phyloP scores from a whole-genome alignment of 2,329 filamentous ascomycete genomes.

The Calonectria leucothoes region DNA sequence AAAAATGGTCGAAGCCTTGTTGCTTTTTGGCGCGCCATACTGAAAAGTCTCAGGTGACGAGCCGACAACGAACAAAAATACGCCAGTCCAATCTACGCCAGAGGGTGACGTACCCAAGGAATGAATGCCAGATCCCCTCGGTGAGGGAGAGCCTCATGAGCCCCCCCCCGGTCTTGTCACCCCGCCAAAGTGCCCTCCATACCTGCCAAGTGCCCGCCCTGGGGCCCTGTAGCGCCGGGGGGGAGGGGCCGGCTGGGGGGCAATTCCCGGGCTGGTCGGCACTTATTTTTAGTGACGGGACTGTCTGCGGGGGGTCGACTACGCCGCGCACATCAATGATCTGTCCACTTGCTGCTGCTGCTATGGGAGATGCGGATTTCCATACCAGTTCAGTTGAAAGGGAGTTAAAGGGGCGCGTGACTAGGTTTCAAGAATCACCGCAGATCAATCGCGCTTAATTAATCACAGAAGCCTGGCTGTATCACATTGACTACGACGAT shows the following conservation, averaged over 20 bases:
- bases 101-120: slow-evolving; percentile 3
- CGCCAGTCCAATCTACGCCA: not conserved
- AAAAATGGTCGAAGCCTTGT: slow-evolving; percentile 2
- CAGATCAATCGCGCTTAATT: not conserved
- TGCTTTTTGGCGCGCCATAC: not conserved
- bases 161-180: not conserved
- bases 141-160: not conserved
- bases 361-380: not conserved
- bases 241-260: not conserved
- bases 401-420: no score
- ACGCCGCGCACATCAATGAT: not conserved
- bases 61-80: not conserved
- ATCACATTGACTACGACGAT: not conserved
- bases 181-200: slow-evolving; percentile 4
- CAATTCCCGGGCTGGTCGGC: not conserved
- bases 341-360: not conserved
- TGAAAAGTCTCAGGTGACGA: slow-evolving; percentile 10
- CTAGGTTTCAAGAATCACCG: not conserved
- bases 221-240: not conserved
- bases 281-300: not conserved
- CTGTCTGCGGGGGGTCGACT: not conserved
- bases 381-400: not conserved
- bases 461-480: not conserved
- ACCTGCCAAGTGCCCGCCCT: not conserved
- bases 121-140: not conserved